Evolutionary conservation across 169 alveolate species (phyloP), one percentile per base, ranked within the genome.

Genomic region (Plasmodium gonderi): DNA sequence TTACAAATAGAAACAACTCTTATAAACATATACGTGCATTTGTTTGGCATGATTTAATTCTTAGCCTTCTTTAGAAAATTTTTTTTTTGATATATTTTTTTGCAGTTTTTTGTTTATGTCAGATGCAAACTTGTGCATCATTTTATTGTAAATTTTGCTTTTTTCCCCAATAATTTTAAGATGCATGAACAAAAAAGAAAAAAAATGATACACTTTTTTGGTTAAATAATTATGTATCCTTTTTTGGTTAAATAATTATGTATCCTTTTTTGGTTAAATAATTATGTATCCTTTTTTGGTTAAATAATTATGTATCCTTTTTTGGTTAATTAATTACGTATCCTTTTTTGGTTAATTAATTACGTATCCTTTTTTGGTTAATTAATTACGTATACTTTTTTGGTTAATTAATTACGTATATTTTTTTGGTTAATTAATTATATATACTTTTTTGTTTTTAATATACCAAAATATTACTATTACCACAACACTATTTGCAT

Each of bases 91-190:
- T 36, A 54, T 54, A 20, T 20, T 54, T 54, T 54, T 54, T 54
- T 26, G 14, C n/a, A 54, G 36, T 54, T 60, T 17, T 60, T 60
- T 60, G 36, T 60, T 60, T 60, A 1, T 36, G 72, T 36, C 40
- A 60, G 72, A 60, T 60, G 72, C 72, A 60, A 60, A 60, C 31
- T 60, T 60, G 31, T 60, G 72, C 72, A 60, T 60, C 72, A n/a
- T 23, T 60, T 60, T 60, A 36, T 60, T 60, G 72, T 60, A 23
- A 60, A 60, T 20, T 60, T 36, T 60, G 72, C 2, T 60, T 60
- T 60, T 60, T 60, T n/a, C 72, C 72, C 72, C 69, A 54, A 60
- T 36, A 12, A 23, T 23, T n/a, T 60, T 60, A 60, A 20, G 72
- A 36, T 60, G 72, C 72, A 20, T 60, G 26, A 60, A 60, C 40